These are phyloP conservation scores for Alternaria ventricosa DNA, from an alignment of 2,329 filamentous ascomycete genomes.

Conservation along the genomic window DNA sequence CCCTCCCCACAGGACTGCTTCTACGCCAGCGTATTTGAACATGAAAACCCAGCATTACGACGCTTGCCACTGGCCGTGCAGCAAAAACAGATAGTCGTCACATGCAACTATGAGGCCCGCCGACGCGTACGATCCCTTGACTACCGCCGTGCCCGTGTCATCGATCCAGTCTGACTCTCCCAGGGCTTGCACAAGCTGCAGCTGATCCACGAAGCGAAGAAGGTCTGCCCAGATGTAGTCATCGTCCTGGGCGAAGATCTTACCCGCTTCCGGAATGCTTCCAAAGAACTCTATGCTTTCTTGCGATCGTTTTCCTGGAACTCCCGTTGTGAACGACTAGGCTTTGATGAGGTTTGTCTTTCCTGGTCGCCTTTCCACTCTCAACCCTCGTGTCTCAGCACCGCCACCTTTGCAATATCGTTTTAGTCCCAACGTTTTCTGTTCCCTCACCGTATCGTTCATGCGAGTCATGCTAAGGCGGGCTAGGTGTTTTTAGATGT, in stretches of 20 bases:
- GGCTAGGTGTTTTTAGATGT: slow-evolving; percentile 74
- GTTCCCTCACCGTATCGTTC: background rate
- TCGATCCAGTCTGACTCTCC: background rate
- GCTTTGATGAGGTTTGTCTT: slow-evolving; percentile 79
- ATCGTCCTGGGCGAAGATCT: slow-evolving; percentile 81
- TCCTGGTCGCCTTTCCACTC: background rate
- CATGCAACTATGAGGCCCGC: slow-evolving; percentile 84
- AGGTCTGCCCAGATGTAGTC: slow-evolving; percentile 79
- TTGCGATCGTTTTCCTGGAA: slow-evolving; percentile 79
- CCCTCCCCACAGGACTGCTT: slow-evolving; percentile 73
- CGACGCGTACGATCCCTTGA: slow-evolving; percentile 54
- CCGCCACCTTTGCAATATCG: background rate
- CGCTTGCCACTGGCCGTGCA: slow-evolving; percentile 80
- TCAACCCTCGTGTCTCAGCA: slow-evolving; percentile 5
- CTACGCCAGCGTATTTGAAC: slow-evolving; percentile 90
- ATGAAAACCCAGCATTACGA: slow-evolving; percentile 75
- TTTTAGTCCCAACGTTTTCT: background rate
- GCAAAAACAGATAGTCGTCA: slow-evolving; percentile 82
- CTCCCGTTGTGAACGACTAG: slow-evolving; percentile 76
- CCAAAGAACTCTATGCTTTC: slow-evolving; percentile 79
- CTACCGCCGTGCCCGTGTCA: slow-evolving; percentile 4
- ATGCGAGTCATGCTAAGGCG: slow-evolving; percentile 8
- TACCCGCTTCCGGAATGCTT: slow-evolving; percentile 80
- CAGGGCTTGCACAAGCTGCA: slow-evolving; percentile 78
- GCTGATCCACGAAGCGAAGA: slow-evolving; percentile 80